Evolutionary conservation across 495 filamentous ascomycete genomes (phyloP), one percentile per base, ranked within the genome.

Genomic region (Aspergillus leporis): DNA sequence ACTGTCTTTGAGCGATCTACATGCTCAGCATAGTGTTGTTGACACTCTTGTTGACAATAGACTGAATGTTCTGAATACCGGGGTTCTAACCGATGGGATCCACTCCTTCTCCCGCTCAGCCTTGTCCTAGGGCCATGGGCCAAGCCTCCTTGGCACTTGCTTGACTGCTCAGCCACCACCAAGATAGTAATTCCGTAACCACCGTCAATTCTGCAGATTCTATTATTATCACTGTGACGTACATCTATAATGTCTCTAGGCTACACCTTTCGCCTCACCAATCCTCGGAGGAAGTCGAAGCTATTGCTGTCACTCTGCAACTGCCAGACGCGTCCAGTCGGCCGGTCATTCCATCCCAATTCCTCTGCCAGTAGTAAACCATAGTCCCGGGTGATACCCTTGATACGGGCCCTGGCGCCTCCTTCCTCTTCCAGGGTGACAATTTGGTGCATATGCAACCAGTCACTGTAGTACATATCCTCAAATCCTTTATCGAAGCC

Each of bases 271-370:
- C 87, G 82, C 81, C 84, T 92, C 50, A 98, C 73, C 72, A 99
- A 70, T 0, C 94, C 94, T 68, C 81, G 87, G 72, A 97, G 93
- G 75, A 97, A 99, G 76, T 99, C 95, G 78, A 99, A 99, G 75
- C 92, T 96, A 66, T 99, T 99, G 67, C 91, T 91, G 66, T 99
- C 94, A 71, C 90, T 97, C 77, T 97, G 92, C 72, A 98, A 75
- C 67, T 88, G 84, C 81, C 86, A 93, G 45, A 89, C 78, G 70
- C 83, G 87, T 1, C 93, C 93, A 10, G 91, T 97, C 1, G 77
- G 70, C 59, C 85, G 73, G 63, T 90, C 91, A 45, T 88, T 82
- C 76, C 77, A 85, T 3, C 82, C 85, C 51, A 97, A 63, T 76
- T 96, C 94, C 70, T 96, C 88, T 1, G 86, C 93, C 56, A 85